Base-by-base conservation (phyloP, 2,329 filamentous ascomycete species). In the Clathrospora elynae region DNA sequence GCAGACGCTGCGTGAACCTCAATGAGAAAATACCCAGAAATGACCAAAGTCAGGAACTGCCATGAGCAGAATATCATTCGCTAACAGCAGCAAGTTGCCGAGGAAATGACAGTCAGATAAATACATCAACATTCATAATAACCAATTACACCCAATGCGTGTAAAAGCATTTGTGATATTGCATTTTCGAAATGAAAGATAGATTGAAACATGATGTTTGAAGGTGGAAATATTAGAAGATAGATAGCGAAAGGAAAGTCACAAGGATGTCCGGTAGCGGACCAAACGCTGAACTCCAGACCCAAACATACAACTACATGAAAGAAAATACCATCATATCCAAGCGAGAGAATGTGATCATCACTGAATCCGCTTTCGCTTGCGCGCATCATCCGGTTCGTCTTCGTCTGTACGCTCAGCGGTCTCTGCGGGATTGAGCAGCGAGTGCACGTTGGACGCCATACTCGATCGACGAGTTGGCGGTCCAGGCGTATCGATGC, bases 401-500 rank as follows among this genome's bases (percentile, higher is more conserved):
- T 86, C 83, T 61, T 86, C 83, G 31, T 84, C 83, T 13, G 81
- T 79, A 45, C 82, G 70, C 66, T 87, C 84, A 2, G 79, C 81
- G 1, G 84, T 86, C 53, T 86, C 83, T 10, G 84, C 82, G 5
- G 84, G 85, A 54, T 87, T 87, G 1, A 87, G 74, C 16, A 87
- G 67, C 5, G 79, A 83, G 62, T 85, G 82, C 14, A 85, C 80
- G 55, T 84, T 87, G 54, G 83, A 86, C 5, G 84, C 84, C 84
- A 87, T 87, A 59, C 84, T 87, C 17, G 82, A 84, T 47, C 84
- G 76, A 40, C 85, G 73, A 6, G 84, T 87, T n/a, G 82, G 81
- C 3, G 84, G 83, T 1, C 76, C 79, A 3, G 77, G 75, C 25
- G 74, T 78, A 40, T 79, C 77, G 31, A 77, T 68, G 13, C 70